These are phyloP conservation scores for Diaporthe ilicicola DNA, from an alignment of 2,329 filamentous ascomycete genomes.

Conservation along the genomic window DNA sequence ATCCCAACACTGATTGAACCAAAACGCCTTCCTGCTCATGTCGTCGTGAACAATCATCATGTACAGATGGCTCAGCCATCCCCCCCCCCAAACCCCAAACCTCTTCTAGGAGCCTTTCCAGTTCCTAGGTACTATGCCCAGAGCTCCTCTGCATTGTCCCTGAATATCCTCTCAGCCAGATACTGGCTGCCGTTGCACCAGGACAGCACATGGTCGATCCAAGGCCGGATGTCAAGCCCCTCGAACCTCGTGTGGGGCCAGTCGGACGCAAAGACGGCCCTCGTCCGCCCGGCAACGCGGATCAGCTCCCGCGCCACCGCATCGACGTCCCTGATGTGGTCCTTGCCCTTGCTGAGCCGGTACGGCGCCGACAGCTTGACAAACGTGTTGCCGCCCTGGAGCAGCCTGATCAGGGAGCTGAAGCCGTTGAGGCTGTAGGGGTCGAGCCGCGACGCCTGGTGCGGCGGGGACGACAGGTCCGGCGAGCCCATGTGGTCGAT, in stretches of 20 bases:
- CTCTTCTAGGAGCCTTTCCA: too few species aligned
- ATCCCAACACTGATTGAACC: too few species aligned
- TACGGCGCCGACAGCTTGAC: slow-evolving; percentile 42
- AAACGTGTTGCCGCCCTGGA: slow-evolving; percentile 33
- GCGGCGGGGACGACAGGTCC: slow-evolving; percentile 17
- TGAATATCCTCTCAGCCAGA: slow-evolving; percentile 60
- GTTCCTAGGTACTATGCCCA: slow-evolving; percentile 37
- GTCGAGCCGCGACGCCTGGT: slow-evolving; percentile 11
- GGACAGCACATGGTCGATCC: slow-evolving; percentile 60
- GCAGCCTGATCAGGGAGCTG: slow-evolving; percentile 26
- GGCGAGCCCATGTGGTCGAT: slow-evolving; percentile 41
- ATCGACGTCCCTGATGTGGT: slow-evolving; percentile 37
- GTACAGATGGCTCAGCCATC: neutral
- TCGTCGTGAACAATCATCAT: slow-evolving; percentile 2
- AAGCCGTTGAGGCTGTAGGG: slow-evolving; percentile 32
- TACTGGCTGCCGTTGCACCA: slow-evolving; percentile 57
- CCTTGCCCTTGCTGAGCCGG: slow-evolving; percentile 36
- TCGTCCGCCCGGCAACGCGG: slow-evolving; percentile 20
- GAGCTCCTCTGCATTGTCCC: slow-evolving; percentile 63
- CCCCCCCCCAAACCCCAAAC: neutral
- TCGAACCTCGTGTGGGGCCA: slow-evolving; percentile 61
- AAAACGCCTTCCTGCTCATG: slow-evolving; percentile 25
- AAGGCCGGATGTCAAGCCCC: slow-evolving; percentile 62
- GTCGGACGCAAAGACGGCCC: slow-evolving; percentile 38
- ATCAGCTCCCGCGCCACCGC: slow-evolving; percentile 34